These are phyloP conservation scores for Podaxis sp. DNA, from an alignment of 768 basidiomycete genomes.

Conservation along the genomic window DNA sequence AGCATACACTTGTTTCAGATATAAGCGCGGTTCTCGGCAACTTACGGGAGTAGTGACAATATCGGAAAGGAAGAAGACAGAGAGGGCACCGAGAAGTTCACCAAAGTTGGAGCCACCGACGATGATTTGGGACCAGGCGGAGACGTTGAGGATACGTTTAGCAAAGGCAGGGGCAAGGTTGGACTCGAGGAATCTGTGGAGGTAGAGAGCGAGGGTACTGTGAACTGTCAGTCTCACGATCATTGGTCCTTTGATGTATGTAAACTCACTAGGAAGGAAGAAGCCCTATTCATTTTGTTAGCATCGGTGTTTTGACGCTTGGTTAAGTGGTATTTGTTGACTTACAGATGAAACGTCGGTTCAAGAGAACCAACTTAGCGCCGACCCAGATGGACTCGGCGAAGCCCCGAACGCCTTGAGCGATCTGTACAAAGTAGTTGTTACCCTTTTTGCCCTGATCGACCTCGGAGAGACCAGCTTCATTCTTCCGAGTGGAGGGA, in stretches of 20 bases:
- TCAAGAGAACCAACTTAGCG: conserved; percentile 24
- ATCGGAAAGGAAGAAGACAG: conserved; percentile 28
- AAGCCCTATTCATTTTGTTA: conserved; percentile 18
- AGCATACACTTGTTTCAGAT: background rate
- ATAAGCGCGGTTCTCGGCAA: background rate
- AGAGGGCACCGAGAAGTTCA: conserved; percentile 29
- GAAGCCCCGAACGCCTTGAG: conserved; percentile 22
- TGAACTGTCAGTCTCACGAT: background rate
- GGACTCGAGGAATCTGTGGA: conserved; percentile 30
- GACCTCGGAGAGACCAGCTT: conserved; percentile 22
- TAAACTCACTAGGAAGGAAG: conserved; percentile 27
- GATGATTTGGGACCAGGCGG: conserved; percentile 33
- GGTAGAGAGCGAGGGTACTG: conserved; percentile 28
- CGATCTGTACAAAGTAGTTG: conserved; percentile 25
- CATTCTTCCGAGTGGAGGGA: conserved; percentile 23
- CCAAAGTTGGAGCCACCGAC: conserved; percentile 34
- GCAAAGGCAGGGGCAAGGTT: conserved; percentile 28
- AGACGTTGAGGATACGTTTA: conserved; percentile 26
- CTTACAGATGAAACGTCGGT: conserved; percentile 28
- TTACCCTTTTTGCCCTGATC: conserved; percentile 17
- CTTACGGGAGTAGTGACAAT: conserved; percentile 24
- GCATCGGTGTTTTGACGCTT: background rate
- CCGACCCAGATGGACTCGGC: conserved; percentile 28
- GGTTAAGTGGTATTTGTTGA: background rate
- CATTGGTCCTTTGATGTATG: too few relatives aligned